Base-by-base conservation (phyloP, 78 protist species). In the Dictyostelium purpureum region DNA sequence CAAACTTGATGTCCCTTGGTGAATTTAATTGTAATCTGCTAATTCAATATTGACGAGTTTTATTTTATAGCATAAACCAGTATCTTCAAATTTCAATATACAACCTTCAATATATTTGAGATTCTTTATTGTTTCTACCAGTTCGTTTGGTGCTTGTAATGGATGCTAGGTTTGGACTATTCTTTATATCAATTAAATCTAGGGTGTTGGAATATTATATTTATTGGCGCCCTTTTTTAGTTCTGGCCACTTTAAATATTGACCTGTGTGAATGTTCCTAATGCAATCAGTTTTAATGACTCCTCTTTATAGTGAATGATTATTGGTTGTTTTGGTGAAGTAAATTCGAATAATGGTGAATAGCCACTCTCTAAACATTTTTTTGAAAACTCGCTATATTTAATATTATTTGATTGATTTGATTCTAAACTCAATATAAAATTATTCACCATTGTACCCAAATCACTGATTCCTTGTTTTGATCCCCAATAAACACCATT, bases 261-360 rank as follows among this genome's bases (percentile, higher is more conserved):
- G 66, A 54, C 92, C 92, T 9, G 92, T 85, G 18, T 18, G 19
- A 3, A 33, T 85, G 16, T 85, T 54, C 59, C 92, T 71, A 28
- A 85, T 7, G 65, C 42, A 0, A 73, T 33, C 6, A 75, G 59
- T 28, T 33, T 56, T 9, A 85, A 59, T 12, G 11, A 33, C 9
- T 85, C 92, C 4, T 52, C 51, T 12, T 26, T 69, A 45, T 85
- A 85, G 6, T 14, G 52, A 26, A 85, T 14, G 2, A 85, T 45
- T 19, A 85, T 85, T 59, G 38, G 80, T 26, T 85, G 63, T 31
- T 10, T 42, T 16, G 52, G 18, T 73, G 92, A 85, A 14, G 52
- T 19, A 40, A 24, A 85, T 47, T 85, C 92, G 73, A 73, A 85
- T 18, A 85, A 9, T 73, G 92, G 92, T 31, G 92, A 59, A 10